Conservation (phyloP, 1,284 basidiomycete species). For the Puccinia novopanici region DNA sequence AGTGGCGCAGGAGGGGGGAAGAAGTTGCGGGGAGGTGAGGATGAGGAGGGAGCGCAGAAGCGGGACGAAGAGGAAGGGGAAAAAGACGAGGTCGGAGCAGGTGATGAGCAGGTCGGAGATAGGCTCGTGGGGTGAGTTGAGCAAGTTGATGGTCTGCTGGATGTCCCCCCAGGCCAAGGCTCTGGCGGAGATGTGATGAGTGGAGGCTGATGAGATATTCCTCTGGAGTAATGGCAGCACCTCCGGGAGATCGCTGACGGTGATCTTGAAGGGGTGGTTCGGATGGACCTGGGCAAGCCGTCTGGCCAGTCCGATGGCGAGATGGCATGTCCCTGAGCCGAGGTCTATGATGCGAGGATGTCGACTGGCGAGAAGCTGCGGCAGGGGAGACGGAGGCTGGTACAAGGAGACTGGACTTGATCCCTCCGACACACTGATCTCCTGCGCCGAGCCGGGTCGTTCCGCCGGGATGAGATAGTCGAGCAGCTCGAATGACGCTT, state of each 20-base stretch:
- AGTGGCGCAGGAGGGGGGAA: neutral
- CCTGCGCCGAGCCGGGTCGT: neutral
- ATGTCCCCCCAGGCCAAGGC: slow-evolving; percentile 22
- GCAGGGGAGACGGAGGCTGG: too few species aligned
- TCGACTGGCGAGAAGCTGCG: too few species aligned
- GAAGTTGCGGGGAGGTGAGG: slow-evolving; percentile 8
- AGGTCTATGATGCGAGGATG: slow-evolving; percentile 29
- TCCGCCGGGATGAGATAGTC: neutral
- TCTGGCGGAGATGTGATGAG: neutral
- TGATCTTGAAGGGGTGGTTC: too few species aligned
- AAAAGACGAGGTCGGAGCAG: slow-evolving; percentile 38
- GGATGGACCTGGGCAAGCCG: neutral
- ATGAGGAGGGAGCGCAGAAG: slow-evolving; percentile 20
- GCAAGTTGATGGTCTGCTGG: neutral
- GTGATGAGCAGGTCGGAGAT: neutral
- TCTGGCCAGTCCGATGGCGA: slow-evolving; percentile 20
- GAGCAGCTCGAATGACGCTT: slow-evolving; percentile 3
- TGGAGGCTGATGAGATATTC: neutral
- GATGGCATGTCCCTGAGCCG: slow-evolving; percentile 31
- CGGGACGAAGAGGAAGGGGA: slow-evolving; percentile 27
- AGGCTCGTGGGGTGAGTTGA: neutral
- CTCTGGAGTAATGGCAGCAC: slow-evolving; percentile 11
- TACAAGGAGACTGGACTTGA: neutral
- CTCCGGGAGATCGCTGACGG: slow-evolving; percentile 14
- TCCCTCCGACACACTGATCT: too few species aligned